phyloP scores from a whole-genome alignment of 768 basidiomycete genomes.

The Mrakia blollopis region DNA sequence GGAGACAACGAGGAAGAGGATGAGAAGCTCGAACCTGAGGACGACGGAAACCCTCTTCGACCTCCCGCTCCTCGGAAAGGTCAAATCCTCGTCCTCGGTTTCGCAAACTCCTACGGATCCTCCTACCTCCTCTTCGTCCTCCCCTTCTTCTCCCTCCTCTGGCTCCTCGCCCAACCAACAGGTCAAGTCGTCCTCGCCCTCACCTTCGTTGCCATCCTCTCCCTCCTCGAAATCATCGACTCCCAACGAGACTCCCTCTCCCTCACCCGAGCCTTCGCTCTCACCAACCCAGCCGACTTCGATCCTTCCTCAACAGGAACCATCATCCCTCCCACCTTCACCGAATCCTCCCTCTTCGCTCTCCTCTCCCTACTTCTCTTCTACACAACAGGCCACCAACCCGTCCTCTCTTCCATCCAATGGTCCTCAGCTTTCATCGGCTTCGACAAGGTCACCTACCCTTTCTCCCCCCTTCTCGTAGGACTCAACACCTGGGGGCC shows the following conservation, averaged over 20 bases:
- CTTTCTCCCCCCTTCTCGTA: constrained; percentile 68
- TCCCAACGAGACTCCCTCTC: constrained; percentile 64
- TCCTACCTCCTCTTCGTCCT: constrained; percentile 79
- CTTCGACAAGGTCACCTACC: constrained; percentile 63
- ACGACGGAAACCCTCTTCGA: constrained; percentile 26
- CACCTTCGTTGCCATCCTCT: constrained; percentile 60
- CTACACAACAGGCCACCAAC: constrained; percentile 87
- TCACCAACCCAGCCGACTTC: constrained; percentile 50
- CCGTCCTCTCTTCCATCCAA: constrained; percentile 79
- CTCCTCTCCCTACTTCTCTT: constrained; percentile 72
- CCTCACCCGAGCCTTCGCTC: constrained; percentile 39
- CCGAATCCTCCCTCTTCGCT: constrained; percentile 66
- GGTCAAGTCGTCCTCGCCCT: constrained; percentile 74
- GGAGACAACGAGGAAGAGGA: constrained; percentile 35
- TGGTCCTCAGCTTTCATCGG: constrained; percentile 90
- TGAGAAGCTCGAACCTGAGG: constrained; percentile 20
- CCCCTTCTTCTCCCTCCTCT: constrained; percentile 57
- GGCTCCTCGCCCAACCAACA: constrained; percentile 66
- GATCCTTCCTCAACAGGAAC: constrained; percentile 52
- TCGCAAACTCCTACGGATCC: constrained; percentile 83
- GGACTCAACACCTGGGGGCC: constrained; percentile 72
- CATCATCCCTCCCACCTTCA: constrained; percentile 50
- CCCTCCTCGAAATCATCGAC: constrained; percentile 74
- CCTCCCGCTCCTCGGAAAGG: constrained; percentile 38
- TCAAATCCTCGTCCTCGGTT: constrained; percentile 61